These are phyloP conservation scores for Alternaria sp. DNA, from an alignment of 2,329 filamentous ascomycete genomes.

Conservation along the genomic window DNA sequence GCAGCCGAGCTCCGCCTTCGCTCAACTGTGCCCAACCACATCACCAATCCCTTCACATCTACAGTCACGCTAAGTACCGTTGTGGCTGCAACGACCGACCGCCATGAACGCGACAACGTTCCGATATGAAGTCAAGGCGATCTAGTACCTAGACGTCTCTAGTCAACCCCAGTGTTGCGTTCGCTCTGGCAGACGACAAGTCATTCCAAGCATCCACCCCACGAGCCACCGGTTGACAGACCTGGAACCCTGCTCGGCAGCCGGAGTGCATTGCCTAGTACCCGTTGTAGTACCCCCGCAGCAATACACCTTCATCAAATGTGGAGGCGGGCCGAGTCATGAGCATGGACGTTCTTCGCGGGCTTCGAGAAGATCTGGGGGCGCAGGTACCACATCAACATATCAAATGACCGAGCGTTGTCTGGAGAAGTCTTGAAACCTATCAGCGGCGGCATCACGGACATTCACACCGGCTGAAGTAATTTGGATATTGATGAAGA, in stretches of 20 bases:
- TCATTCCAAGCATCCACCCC: constrained; percentile 11
- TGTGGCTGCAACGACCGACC: neutral
- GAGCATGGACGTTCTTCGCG: constrained; percentile 9
- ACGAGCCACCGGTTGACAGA: constrained; percentile 11
- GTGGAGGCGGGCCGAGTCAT: constrained; percentile 14
- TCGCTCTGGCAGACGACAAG: constrained; percentile 11
- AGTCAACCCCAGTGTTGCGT: constrained; percentile 7
- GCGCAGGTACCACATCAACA: constrained; percentile 20
- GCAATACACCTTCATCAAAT: constrained; percentile 19
- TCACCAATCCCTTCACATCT: neutral
- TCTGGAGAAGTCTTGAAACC: constrained; percentile 1
- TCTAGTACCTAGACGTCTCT: constrained; percentile 6
- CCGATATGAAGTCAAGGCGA: constrained; percentile 14
- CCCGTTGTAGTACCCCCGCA: constrained; percentile 11
- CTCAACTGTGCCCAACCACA: neutral
- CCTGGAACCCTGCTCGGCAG: constrained; percentile 3
- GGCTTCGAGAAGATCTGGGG: constrained; percentile 19
- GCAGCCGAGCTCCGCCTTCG: neutral
- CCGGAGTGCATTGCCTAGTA: constrained; percentile 18
- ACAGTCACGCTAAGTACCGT: constrained; percentile 11
- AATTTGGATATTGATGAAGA: constrained; percentile 26
- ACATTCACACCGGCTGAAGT: constrained; percentile 20
- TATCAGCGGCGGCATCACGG: constrained; percentile 19
- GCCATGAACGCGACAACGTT: neutral
- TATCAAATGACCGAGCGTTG: constrained; percentile 14